Percentiles rank a stretch among this genome's conserved stretches.
phyloP scores from a whole-genome alignment of 2,329 filamentous ascomycete species.

The Chalara sp. region DNA sequence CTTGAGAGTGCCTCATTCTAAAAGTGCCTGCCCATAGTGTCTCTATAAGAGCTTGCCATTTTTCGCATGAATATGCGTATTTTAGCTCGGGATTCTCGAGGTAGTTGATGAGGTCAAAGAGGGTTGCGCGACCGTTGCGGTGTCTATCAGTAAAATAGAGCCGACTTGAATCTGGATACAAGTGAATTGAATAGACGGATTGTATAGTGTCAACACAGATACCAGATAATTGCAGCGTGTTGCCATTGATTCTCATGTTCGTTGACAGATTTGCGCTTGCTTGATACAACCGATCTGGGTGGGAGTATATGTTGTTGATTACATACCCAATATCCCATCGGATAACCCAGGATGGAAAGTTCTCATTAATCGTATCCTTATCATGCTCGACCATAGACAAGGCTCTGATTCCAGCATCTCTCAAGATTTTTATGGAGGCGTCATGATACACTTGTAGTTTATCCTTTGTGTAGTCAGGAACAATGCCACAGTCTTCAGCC shows the following conservation, averaged over 20 bases:
- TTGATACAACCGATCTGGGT: neutral
- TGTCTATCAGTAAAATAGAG: neutral
- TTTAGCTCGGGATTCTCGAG: neutral
- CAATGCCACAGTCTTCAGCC: neutral
- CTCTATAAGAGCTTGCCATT: neutral
- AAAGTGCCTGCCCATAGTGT: neutral
- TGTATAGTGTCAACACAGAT: neutral
- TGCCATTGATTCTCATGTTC: neutral
- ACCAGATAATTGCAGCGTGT: neutral
- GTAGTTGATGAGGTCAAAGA: neutral
- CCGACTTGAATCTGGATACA: neutral
- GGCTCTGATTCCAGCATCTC: neutral
- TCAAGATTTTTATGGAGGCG: neutral
- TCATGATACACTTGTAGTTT: neutral
- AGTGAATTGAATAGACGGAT: neutral
- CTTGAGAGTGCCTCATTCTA: neutral
- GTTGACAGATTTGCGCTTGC: neutral
- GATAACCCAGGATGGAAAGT: slow-evolving; percentile 1
- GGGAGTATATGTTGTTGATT: neutral
- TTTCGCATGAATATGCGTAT: neutral
- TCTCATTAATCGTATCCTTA: neutral
- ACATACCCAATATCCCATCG: slow-evolving; percentile 1
- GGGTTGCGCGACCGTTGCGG: neutral
- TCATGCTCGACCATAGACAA: neutral
- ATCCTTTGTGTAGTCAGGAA: neutral